A percentile compares a stretch with the other conserved stretches of the same genome.
These are phyloP conservation scores for Pisolithus microcarpus DNA, from an alignment of 768 basidiomycete genomes.

Conservation along the genomic window DNA sequence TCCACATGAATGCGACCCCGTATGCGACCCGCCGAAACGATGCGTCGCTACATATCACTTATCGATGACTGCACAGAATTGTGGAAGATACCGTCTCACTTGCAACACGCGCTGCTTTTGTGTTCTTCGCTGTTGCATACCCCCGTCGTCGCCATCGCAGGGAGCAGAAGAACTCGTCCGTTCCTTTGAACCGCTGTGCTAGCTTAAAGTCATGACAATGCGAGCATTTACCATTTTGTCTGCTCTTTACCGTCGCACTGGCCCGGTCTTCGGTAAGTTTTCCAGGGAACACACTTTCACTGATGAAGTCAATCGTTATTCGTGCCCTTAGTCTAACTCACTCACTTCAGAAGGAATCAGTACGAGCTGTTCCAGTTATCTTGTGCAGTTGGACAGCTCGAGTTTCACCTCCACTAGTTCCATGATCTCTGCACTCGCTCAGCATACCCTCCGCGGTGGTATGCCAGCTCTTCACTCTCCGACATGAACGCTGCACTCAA, in stretches of 20 bases:
- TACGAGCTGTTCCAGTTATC: slow-evolving; percentile 48
- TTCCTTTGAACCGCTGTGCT: slow-evolving; percentile 19
- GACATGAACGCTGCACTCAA: slow-evolving; percentile 44
- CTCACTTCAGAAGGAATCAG: slow-evolving; percentile 68
- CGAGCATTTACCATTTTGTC: slow-evolving; percentile 49
- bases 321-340: slow-evolving; percentile 31
- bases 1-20: too few species aligned
- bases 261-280: slow-evolving; percentile 42
- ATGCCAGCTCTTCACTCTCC: slow-evolving; percentile 34
- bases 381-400: slow-evolving; percentile 50
- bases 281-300: background rate
- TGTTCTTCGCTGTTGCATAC: background rate
- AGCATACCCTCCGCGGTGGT: too few species aligned
- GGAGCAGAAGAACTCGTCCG: slow-evolving; percentile 29
- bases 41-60: too few species aligned
- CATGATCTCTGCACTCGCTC: slow-evolving; percentile 53
- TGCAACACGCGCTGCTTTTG: background rate
- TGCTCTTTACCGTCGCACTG: slow-evolving; percentile 44
- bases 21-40: too few species aligned
- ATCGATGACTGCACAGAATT: too few species aligned
- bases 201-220: slow-evolving; percentile 28
- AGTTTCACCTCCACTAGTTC: slow-evolving; percentile 45
- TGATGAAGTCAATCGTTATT: slow-evolving; percentile 4
- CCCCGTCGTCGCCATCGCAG: slow-evolving; percentile 22
- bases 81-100: too few species aligned